Conservation (phyloP, 2,329 filamentous ascomycete genomes). For the Penicillium italicum region DNA sequence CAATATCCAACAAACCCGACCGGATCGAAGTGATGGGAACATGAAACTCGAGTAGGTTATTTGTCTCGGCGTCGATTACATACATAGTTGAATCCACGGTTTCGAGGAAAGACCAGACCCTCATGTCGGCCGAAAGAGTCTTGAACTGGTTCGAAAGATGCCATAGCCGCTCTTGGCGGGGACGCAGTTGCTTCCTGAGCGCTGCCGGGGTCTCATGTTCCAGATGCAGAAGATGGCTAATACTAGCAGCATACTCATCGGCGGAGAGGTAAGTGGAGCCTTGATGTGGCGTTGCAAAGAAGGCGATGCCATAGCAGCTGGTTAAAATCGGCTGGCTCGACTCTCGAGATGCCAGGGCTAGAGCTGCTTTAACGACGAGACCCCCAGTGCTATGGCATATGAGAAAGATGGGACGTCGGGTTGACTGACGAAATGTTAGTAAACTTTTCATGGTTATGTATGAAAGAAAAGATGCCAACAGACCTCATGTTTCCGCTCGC, state of each 20-base stretch:
- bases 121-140: conserved; percentile 55
- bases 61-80: conserved; percentile 34
- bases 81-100: conserved; percentile 59
- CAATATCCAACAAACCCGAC: conserved; percentile 32
- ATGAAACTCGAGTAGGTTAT: conserved; percentile 53
- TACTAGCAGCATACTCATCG: conserved; percentile 53
- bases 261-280: conserved; percentile 62
- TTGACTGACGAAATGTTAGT: conserved; percentile 9
- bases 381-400: conserved; percentile 61
- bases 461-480: neutral
- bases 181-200: conserved; percentile 50
- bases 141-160: conserved; percentile 54
- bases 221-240: conserved; percentile 52
- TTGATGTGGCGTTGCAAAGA: conserved; percentile 61
- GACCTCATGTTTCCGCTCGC: conserved; percentile 23
- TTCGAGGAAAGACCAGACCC: conserved; percentile 62
- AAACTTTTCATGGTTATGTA: neutral
- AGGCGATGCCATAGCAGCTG: conserved; percentile 59
- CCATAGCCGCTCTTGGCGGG: conserved; percentile 51
- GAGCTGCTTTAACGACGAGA: conserved; percentile 56
- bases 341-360: conserved; percentile 40
- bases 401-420: conserved; percentile 54
- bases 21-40: conserved; percentile 55
- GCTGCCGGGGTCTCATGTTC: conserved; percentile 50
- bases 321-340: conserved; percentile 44